Evolutionary conservation across 2,329 filamentous ascomycete species (phyloP), one percentile per base, ranked within the genome.

Genomic region (Trichoderma pleuroti): DNA sequence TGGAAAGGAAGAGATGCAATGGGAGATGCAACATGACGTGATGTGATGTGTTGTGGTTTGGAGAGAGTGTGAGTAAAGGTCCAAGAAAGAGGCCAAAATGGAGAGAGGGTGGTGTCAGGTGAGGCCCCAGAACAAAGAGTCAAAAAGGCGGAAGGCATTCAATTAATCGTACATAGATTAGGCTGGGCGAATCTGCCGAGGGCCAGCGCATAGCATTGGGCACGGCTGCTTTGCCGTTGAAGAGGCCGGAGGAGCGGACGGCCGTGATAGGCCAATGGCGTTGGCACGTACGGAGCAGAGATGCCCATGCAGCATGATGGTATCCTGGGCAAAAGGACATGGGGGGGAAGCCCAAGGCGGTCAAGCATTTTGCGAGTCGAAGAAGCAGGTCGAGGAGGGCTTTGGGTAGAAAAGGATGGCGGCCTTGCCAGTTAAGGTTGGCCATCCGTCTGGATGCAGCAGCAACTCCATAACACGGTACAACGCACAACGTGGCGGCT

Each of bases 401-500:
- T 42, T 28, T 10, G 28, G 28, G 26, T 52, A 52, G 39, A 64
- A 34, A 34, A 49, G n/a, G 39, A 52, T 21, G 28, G 30, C 39
- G 21, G 61, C 61, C 26, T 64, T 64, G 28, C 12, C 18, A 30
- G 26, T 16, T 46, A 26, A 21, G 21, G 39, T 26, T 46, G 24
- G 60, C 16, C 18, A 12, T 42, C 46, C 46, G 21, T 52, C 42
- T 28, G 34, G 36, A 46, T 42, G 26, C 36, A 36, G 6, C 30
- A 39, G 18, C 32, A 63, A 30, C 63, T 66, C 63, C 63, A 66
- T 66, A 32, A 42, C 49, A 66, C 42, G 28, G 56, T 66, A 66
- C 66, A 68, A 70, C 59, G 57, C 59, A 70, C 67, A 70, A 70
- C 67, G 67, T 70, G 67, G 67, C 67, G 67, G 67, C 67, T 62